These are phyloP conservation scores for Scenedesmus sp. DNA, from an alignment of 163 green algal species.

Conservation along the genomic window DNA sequence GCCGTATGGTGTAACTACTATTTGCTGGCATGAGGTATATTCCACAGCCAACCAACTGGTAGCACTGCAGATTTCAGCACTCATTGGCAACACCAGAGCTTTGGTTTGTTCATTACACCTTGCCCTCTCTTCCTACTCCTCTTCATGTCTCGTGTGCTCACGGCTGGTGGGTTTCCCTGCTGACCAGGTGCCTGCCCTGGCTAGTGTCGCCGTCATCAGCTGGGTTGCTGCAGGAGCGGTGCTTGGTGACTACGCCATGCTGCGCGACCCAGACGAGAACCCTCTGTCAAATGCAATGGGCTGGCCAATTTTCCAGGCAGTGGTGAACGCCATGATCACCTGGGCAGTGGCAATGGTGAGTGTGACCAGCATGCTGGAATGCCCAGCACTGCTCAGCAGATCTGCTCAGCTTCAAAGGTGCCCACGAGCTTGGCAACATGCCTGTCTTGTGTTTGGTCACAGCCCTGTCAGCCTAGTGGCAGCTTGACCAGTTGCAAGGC, in stretches of 20 bases:
- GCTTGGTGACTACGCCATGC: constrained; percentile 60
- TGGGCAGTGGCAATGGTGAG: constrained; percentile 51
- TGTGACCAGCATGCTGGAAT: not conserved
- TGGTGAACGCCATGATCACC: constrained; percentile 53
- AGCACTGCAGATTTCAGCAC: too few species aligned
- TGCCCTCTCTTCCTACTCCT: not conserved
- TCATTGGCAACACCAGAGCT: too few species aligned
- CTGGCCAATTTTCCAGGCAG: constrained; percentile 50
- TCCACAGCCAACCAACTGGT: too few species aligned
- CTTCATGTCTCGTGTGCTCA: not conserved
- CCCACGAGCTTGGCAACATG: too few species aligned
- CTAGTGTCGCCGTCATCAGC: constrained; percentile 7
- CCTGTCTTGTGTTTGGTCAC: too few species aligned
- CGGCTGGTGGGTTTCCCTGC: not conserved
- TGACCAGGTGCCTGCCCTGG: constrained; percentile 29
- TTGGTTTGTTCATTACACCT: not conserved
- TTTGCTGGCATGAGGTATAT: too few species aligned
- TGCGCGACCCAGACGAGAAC: constrained; percentile 51
- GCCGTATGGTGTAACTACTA: too few species aligned
- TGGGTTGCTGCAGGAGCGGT: constrained; percentile 56
- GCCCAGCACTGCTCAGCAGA: not conserved
- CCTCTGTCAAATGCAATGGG: constrained; percentile 47
- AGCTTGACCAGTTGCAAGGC: too few species aligned
- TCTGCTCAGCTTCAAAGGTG: not conserved
- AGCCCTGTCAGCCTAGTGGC: too few species aligned